These are phyloP conservation scores for Rubia yunnanensis DNA, from an alignment of 257 asterid genomes.

Conservation along the genomic window DNA sequence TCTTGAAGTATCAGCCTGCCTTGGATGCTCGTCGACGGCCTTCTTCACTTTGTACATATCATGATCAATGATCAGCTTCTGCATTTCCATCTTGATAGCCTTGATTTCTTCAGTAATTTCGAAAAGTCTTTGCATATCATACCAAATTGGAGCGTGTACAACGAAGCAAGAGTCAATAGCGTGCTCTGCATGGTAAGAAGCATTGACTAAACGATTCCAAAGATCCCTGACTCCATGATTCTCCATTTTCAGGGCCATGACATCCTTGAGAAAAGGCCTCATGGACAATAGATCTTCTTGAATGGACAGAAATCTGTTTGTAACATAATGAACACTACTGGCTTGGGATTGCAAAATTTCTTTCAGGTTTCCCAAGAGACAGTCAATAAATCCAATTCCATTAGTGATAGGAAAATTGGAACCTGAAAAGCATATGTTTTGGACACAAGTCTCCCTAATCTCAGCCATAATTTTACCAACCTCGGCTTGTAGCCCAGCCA, in stretches of 20 bases:
- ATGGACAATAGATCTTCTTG: not conserved
- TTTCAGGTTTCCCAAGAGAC: not conserved
- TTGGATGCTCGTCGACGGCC: not conserved
- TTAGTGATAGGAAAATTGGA: constrained; percentile 2
- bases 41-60: not conserved
- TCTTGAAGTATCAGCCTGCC: not conserved
- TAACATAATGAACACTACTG: not conserved
- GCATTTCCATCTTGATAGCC: not conserved
- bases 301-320: not conserved
- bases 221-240: not conserved
- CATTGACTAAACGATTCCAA: not conserved
- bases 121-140: not conserved
- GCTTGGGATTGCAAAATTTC: not conserved
- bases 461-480: not conserved
- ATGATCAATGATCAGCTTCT: not conserved
- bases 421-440: not conserved
- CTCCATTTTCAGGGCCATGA: not conserved
- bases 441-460: not conserved
- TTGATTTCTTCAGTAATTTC: not conserved
- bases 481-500: not conserved
- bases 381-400: constrained; percentile 2
- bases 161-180: not conserved
- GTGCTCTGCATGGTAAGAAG: constrained; percentile 3
- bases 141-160: not conserved
- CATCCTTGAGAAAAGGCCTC: not conserved